Evolutionary conservation across 202 grass and related monocot genomes (phyloP), one percentile per base, ranked within the genome.

Genomic region (Panicum virgatum): DNA sequence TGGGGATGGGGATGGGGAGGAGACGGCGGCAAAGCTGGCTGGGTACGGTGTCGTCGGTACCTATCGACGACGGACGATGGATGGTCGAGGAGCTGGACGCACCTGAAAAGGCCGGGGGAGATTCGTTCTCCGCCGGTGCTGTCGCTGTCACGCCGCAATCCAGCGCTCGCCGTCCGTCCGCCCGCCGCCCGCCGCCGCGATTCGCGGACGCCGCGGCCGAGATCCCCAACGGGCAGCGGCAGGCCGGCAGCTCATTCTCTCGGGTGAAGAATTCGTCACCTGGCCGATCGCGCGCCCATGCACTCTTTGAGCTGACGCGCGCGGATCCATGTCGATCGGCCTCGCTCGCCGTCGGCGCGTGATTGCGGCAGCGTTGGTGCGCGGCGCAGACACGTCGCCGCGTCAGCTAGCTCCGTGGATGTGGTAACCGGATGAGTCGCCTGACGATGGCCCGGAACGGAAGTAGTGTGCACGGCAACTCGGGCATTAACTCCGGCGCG

Each of bases 331-430:
- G n/a, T n/a, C 46, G 62, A 40, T 66, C 62, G 38, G 29, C 44
- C 44, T 22, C 26, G 4, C 44, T 22, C 26, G 4, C 16, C 19
- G 10, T 46, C 20, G 4, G 0, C 11, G 11, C 7, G 39, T 9
- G 22, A 38, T 26, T n/a, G n/a, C n/a, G n/a, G n/a, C n/a, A n/a
- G 18, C 6, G 15, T 78, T n/a, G 75, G 57, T 12, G 38, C 39
- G 71, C 50, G 27, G 50, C 48, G 39, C 52, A 20, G 30, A 39
- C 64, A 37, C 73, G 82, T 39, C 73, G 82, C 82, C 73, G 73
- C 73, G 73, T 84, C 82, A 84, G 40, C 52, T 54, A 84, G 40
- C 52, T 54, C 48, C 19, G 7, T 9, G n/a, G n/a, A 9, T 53
- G 32, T 34, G 32, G 32, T 3, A 34, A 34, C 32, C 32, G 32